These are phyloP conservation scores for Tremella mesenterica DNA, from an alignment of 768 basidiomycete species.

Conservation along the genomic window DNA sequence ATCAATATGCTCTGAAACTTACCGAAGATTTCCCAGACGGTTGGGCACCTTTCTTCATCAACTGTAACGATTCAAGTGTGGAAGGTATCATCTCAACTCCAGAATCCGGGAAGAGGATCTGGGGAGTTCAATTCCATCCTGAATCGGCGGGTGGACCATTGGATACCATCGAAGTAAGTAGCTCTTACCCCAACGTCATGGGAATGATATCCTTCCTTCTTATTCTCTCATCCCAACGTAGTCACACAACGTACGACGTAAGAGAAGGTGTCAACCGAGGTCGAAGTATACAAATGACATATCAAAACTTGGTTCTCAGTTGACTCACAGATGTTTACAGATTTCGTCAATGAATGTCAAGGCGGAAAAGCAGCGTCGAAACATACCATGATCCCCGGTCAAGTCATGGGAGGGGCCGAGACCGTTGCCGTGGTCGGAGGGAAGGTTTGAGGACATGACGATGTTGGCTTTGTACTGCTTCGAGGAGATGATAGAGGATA, in stretches of 20 bases:
- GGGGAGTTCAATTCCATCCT: conserved; percentile 99
- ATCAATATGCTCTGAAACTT: conserved; percentile 92
- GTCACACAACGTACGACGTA: background rate
- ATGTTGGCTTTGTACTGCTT: background rate
- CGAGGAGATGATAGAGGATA: background rate
- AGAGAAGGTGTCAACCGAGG: background rate
- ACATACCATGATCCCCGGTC: conserved; percentile 34
- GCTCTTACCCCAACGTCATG: too few relatives aligned
- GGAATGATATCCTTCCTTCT: too few relatives aligned
- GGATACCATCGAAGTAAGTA: conserved; percentile 90
- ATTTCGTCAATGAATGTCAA: conserved; percentile 75
- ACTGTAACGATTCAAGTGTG: conserved; percentile 97
- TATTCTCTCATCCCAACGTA: background rate
- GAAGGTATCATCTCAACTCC: conserved; percentile 94
- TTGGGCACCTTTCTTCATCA: conserved; percentile 99
- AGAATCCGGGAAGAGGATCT: conserved; percentile 80
- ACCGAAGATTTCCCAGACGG: conserved; percentile 92
- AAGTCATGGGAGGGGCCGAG: conserved; percentile 25
- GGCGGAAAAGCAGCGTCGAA: conserved; percentile 30
- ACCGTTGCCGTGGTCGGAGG: background rate
- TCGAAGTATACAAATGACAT: background rate
- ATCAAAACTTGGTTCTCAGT: too few relatives aligned
- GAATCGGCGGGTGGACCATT: conserved; percentile 97
- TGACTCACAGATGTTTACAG: conserved; percentile 83
- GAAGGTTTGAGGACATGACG: background rate